A percentile compares a stretch with the other conserved stretches of the same genome.
These are phyloP conservation scores for Lentinus tigrinus DNA, from an alignment of 768 basidiomycete genomes.

Conservation along the genomic window DNA sequence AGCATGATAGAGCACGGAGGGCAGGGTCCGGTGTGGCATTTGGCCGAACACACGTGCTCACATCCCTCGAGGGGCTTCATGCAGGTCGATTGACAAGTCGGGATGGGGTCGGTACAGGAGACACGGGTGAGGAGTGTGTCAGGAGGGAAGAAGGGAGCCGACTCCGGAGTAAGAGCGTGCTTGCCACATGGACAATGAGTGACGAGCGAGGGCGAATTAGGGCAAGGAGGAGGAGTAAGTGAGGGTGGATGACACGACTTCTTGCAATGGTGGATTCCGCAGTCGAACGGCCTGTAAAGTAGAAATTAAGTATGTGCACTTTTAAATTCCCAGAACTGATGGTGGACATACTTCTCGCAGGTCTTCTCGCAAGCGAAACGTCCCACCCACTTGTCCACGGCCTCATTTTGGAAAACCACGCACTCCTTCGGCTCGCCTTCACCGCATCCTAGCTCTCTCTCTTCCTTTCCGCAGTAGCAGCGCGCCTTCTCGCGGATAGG, in stretches of 20 bases:
- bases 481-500: constrained; percentile 45
- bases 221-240: constrained; percentile 57
- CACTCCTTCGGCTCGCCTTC: constrained; percentile 47
- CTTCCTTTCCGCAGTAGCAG: constrained; percentile 83
- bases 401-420: constrained; percentile 35
- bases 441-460: constrained; percentile 63
- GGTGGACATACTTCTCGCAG: constrained; percentile 53
- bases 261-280: constrained; percentile 72
- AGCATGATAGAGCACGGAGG: constrained; percentile 74
- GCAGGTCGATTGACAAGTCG: constrained; percentile 74
- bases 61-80: constrained; percentile 63
- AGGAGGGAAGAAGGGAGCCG: constrained; percentile 35
- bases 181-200: constrained; percentile 84
- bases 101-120: constrained; percentile 73
- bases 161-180: constrained; percentile 44
- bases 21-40: constrained; percentile 79
- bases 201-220: constrained; percentile 65
- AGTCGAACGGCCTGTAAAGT: constrained; percentile 63
- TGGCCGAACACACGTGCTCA: constrained; percentile 65
- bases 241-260: constrained; percentile 79
- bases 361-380: constrained; percentile 54
- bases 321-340: background rate
- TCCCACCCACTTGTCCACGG: constrained; percentile 62
- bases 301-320: background rate
- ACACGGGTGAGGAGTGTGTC: constrained; percentile 36